Percentiles rank a stretch among this genome's conserved stretches.
Evolutionary conservation across 257 asterid species (phyloP).

Genomic region (Penstemon newberryi): DNA sequence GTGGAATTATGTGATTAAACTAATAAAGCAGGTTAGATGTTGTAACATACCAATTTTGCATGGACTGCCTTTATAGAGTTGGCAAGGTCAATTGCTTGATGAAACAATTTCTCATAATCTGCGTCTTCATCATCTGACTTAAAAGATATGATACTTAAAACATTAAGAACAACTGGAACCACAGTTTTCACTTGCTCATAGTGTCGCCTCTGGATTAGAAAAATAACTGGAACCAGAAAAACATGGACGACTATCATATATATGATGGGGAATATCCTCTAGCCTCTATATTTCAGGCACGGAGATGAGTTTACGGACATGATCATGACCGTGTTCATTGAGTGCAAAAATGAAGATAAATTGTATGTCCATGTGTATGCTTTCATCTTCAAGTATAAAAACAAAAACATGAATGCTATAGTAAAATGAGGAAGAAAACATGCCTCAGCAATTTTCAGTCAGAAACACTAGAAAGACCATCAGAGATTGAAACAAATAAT

Average conservation of each 20-base stretch:
- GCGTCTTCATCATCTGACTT: constrained; percentile 50
- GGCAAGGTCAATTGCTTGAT: constrained; percentile 57
- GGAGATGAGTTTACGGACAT: constrained; percentile 18
- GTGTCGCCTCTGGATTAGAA: constrained; percentile 62
- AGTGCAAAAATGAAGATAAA: neutral
- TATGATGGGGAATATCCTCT: constrained; percentile 12
- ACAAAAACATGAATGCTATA: constrained; percentile 5
- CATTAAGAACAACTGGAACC: constrained; percentile 71
- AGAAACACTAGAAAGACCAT: neutral
- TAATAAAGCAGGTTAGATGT: constrained; percentile 19
- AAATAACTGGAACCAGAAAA: constrained; percentile 55
- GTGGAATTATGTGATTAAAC: constrained; percentile 26
- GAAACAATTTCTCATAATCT: constrained; percentile 49
- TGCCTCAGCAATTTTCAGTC: neutral
- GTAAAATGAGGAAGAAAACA: neutral
- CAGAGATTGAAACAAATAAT: neutral
- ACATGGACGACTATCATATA: constrained; percentile 15
- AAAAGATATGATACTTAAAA: constrained; percentile 41
- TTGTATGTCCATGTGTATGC: neutral
- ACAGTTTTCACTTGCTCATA: constrained; percentile 71
- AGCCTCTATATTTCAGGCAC: constrained; percentile 14
- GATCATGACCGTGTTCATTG: constrained; percentile 1
- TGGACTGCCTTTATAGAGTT: constrained; percentile 61
- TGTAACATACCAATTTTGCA: constrained; percentile 58
- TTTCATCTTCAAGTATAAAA: constrained; percentile 18